Evolutionary conservation across 2,329 filamentous ascomycete genomes (phyloP).

Genomic region (Trichoderma koningiopsis): DNA sequence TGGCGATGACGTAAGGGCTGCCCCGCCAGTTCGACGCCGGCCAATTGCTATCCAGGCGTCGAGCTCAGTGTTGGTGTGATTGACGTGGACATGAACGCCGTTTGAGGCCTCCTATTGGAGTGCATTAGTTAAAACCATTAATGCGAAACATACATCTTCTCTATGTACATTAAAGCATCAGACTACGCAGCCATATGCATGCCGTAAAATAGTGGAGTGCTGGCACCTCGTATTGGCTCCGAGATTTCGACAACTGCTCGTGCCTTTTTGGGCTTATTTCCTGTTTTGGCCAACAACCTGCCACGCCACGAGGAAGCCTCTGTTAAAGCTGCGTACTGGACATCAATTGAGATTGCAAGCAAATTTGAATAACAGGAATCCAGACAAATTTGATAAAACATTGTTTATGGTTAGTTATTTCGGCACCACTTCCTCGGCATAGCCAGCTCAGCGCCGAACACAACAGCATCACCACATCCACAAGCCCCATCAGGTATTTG

Average conservation of each 20-base stretch:
- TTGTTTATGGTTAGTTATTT: background rate
- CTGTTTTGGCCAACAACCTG: slow-evolving; percentile 1
- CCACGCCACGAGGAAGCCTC: background rate
- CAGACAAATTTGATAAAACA: too few species aligned
- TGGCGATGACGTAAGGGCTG: slow-evolving; percentile 21
- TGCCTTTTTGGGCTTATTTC: background rate
- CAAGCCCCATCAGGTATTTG: background rate
- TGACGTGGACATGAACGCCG: slow-evolving; percentile 1
- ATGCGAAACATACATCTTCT: background rate
- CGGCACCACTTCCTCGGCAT: background rate
- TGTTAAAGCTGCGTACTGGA: background rate
- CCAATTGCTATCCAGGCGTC: background rate
- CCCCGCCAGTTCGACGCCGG: background rate
- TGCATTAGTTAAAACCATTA: background rate
- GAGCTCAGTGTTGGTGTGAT: background rate
- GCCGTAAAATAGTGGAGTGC: too few species aligned
- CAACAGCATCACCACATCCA: background rate
- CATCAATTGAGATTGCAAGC: background rate
- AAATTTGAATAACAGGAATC: background rate
- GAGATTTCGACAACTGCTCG: background rate
- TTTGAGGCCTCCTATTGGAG: background rate
- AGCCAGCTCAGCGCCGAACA: background rate
- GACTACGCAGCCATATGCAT: background rate
- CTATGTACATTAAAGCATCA: background rate
- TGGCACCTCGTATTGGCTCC: background rate